A percentile compares a stretch with the other conserved stretches of the same genome.
These are phyloP conservation scores for Didymosphaeria variabile DNA, from an alignment of 2,329 filamentous ascomycete species.

Conservation along the genomic window DNA sequence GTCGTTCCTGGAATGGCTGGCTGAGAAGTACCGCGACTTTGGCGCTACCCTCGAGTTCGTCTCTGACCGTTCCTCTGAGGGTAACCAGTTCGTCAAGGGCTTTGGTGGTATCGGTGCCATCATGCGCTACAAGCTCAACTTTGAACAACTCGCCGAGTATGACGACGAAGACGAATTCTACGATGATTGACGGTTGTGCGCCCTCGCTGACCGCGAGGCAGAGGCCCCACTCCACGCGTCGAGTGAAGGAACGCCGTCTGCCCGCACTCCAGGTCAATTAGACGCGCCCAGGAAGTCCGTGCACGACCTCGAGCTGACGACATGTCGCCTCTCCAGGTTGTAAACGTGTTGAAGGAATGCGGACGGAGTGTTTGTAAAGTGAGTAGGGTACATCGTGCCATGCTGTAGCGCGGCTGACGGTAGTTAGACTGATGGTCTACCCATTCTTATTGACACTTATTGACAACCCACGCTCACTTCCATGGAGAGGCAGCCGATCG, in stretches of 20 bases:
- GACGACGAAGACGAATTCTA: conserved; percentile 90
- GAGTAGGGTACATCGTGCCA: conserved; percentile 15
- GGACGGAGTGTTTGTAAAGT: conserved; percentile 49
- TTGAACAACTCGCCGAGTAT: conserved; percentile 94
- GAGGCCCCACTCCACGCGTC: conserved; percentile 67
- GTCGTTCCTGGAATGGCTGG: conserved; percentile 99
- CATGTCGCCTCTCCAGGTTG: conserved; percentile 52
- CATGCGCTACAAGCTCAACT: conserved; percentile 99
- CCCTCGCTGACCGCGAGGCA: conserved; percentile 90
- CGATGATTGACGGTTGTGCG: conserved; percentile 89
- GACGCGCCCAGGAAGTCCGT: conserved; percentile 44
- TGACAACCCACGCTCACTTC: conserved; percentile 47
- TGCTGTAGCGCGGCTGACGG: conserved; percentile 14
- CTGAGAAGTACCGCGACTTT: conserved; percentile 98
- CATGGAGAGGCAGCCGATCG: conserved; percentile 44
- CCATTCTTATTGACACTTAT: conserved; percentile 50
- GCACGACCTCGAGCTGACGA: conserved; percentile 42
- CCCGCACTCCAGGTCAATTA: conserved; percentile 47
- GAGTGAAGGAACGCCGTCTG: conserved; percentile 64
- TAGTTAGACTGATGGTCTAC: conserved; percentile 41
- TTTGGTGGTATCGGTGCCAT: conserved; percentile 98
- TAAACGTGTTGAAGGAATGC: conserved; percentile 45
- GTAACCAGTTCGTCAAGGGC: conserved; percentile 99
- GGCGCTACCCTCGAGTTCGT: conserved; percentile 96
- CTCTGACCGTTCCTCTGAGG: conserved; percentile 95